A percentile compares a stretch with the other conserved stretches of the same genome.
These are phyloP conservation scores for Garcia nutans DNA, from an alignment of 345 rosid genomes.

Conservation along the genomic window DNA sequence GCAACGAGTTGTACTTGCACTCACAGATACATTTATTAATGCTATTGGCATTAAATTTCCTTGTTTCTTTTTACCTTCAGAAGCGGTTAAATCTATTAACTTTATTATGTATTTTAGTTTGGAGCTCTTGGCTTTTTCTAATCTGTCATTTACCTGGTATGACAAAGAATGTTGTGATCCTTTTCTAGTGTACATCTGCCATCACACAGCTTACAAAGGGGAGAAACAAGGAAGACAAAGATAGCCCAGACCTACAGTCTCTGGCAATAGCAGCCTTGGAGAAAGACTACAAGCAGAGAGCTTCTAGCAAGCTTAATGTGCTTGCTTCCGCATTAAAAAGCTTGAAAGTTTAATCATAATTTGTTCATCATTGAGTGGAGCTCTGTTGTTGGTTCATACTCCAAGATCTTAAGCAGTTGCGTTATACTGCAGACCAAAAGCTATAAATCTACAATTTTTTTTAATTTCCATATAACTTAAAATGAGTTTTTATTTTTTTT, in stretches of 20 bases:
- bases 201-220: slow-evolving; percentile 76
- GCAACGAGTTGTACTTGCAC: neutral
- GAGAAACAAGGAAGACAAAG: slow-evolving; percentile 82
- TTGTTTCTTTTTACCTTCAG: neutral
- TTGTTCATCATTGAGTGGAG: slow-evolving; percentile 15
- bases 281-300: slow-evolving; percentile 81
- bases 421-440: slow-evolving; percentile 10
- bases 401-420: neutral
- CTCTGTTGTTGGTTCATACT: slow-evolving; percentile 11
- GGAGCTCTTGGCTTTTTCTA: neutral
- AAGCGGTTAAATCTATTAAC: neutral
- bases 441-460: slow-evolving; percentile 15
- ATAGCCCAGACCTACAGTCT: slow-evolving; percentile 69
- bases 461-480: slow-evolving; percentile 11
- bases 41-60: neutral
- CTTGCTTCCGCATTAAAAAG: slow-evolving; percentile 69
- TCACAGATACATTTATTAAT: neutral
- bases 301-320: slow-evolving; percentile 62
- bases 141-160: neutral
- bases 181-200: slow-evolving; percentile 71
- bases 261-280: slow-evolving; percentile 69
- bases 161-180: slow-evolving; percentile 14
- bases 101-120: neutral
- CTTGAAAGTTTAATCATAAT: slow-evolving; percentile 54
- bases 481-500: neutral